Base-by-base conservation (phyloP, 495 filamentous ascomycete genomes). In the Trichoderma parareesei region DNA sequence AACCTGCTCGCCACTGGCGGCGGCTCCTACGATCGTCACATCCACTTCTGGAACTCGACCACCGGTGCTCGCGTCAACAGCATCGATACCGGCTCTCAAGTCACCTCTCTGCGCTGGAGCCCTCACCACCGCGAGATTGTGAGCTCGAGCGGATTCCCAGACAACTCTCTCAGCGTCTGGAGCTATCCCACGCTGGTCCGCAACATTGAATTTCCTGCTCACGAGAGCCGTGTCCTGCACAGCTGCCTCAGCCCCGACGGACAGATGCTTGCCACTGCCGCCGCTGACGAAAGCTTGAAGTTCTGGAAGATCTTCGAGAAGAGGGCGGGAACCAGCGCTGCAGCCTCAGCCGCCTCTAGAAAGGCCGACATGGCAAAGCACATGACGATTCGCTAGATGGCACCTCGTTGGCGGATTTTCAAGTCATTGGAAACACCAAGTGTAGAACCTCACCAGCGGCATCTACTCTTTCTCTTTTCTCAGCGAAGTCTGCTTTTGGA, bases 281-380 rank as follows among this genome's bases (percentile, higher is more conserved):
- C 92, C 65, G 92, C 92, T 18, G 94, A 99, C 72, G 94, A 99
- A 83, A 92, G 87, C 72, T 82, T 99, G 74, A 99, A 99, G 77
- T 99, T 99, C 84, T 99, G 94, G 94, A 98, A 98, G 87, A 78
- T 98, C 68, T 98, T 98, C 69, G 94, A 98, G 84, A 96, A 95
- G 85, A 96, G 97, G 83, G 77, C 92, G 33, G 74, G 84, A 46
- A 69, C 78, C 14, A 80, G 87, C 44, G 81, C 82, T 20, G 82
- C 83, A 65, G 89, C 88, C 69, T 74, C 78, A 59, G 86, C 83
- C 10, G 65, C 79, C 13, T 78, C 78, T 8, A 66, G 60, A 67
- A 85, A 84, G 78, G 82, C 82, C 16, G 87, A 89, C 67, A 88
- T 96, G 84, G 85, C 84, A 71, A 97, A 96, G 85, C 90, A 92